These are phyloP conservation scores for Acanthamoeba triangularis DNA, from an alignment of 208 protist genomes.

Conservation along the genomic window DNA sequence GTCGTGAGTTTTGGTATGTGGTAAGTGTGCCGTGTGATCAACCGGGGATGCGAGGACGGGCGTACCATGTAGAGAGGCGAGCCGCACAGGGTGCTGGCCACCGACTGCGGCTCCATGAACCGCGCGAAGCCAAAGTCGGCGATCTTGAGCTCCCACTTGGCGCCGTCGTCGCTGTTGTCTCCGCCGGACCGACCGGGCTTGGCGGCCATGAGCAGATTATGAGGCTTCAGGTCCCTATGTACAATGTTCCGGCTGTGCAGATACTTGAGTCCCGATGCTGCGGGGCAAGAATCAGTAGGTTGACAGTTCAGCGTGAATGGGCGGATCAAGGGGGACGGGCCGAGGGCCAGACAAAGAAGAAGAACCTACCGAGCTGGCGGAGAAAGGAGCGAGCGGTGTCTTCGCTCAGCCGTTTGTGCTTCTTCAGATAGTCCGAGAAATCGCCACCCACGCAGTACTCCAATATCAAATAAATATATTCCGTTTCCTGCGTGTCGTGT, in stretches of 20 bases:
- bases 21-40: neutral
- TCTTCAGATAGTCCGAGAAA: slow-evolving; percentile 59
- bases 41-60: neutral
- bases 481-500: neutral
- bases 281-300: neutral
- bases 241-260: slow-evolving; percentile 66
- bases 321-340: neutral
- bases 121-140: slow-evolving; percentile 69
- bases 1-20: neutral
- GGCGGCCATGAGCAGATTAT: slow-evolving; percentile 38
- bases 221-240: slow-evolving; percentile 65
- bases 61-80: slow-evolving; percentile 67
- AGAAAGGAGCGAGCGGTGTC: slow-evolving; percentile 58
- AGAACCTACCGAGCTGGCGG: slow-evolving; percentile 15
- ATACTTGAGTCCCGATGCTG: slow-evolving; percentile 46
- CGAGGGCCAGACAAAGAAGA: neutral
- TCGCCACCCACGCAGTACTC: slow-evolving; percentile 68
- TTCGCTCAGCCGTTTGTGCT: slow-evolving; percentile 40
- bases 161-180: neutral
- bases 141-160: slow-evolving; percentile 42
- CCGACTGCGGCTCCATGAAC: slow-evolving; percentile 64
- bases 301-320: neutral
- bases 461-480: slow-evolving; percentile 74
- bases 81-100: slow-evolving; percentile 65
- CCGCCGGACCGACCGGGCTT: neutral